These are phyloP conservation scores for Plantago ovata DNA, from an alignment of 257 asterid genomes.

Conservation along the genomic window DNA sequence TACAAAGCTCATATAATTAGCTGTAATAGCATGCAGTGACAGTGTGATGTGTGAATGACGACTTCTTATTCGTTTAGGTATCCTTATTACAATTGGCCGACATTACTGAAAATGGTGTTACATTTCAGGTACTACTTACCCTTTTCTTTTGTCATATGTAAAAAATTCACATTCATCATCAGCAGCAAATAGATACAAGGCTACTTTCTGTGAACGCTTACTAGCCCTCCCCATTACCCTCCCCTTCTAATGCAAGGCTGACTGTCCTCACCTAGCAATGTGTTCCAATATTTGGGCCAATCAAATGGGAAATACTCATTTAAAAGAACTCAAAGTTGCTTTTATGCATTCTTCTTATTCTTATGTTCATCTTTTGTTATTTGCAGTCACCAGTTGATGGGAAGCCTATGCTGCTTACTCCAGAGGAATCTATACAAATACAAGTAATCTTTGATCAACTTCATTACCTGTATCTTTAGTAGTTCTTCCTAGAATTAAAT, in stretches of 20 bases:
- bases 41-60: constrained; percentile 12
- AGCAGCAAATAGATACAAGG: constrained; percentile 1
- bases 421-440: constrained; percentile 95
- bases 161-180: constrained; percentile 4
- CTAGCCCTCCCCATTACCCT: too few species aligned
- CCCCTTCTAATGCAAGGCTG: too few species aligned
- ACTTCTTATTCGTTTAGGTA: constrained; percentile 52
- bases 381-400: constrained; percentile 98
- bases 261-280: too few species aligned
- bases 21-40: constrained; percentile 11
- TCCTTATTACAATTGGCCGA: constrained; percentile 97
- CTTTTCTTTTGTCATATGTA: constrained; percentile 1
- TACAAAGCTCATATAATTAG: not conserved
- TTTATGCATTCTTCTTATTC: constrained; percentile 14
- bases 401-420: constrained; percentile 95
- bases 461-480: not conserved
- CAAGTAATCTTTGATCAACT: constrained; percentile 45
- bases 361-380: constrained; percentile 21
- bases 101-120: constrained; percentile 91
- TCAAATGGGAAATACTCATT: too few species aligned
- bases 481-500: not conserved
- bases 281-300: too few species aligned
- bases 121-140: constrained; percentile 77
- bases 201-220: not conserved
- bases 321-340: not conserved